A percentile compares a stretch with the other conserved stretches of the same genome.
These are phyloP conservation scores for Litchi chinensis DNA, from an alignment of 345 rosid genomes.

Conservation along the genomic window DNA sequence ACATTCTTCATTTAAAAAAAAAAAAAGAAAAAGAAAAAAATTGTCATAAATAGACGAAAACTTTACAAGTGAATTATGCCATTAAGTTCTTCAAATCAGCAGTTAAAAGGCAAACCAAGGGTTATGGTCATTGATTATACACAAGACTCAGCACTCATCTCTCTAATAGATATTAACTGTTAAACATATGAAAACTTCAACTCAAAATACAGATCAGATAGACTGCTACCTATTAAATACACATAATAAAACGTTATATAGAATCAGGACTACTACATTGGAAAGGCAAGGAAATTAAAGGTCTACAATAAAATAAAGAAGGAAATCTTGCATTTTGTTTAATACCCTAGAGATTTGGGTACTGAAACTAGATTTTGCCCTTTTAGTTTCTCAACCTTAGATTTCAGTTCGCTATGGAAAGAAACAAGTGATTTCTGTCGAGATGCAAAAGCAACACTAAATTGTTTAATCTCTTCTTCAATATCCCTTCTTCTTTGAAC, in stretches of 20 bases:
- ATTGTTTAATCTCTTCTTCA: constrained; percentile 72
- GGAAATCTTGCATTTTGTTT: not conserved
- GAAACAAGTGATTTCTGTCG: constrained; percentile 64
- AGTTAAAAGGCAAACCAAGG: not conserved
- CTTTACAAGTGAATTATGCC: not conserved
- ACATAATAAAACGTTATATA: not conserved
- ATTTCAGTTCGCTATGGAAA: constrained; percentile 62
- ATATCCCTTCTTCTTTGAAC: constrained; percentile 61
- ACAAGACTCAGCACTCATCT: not conserved
- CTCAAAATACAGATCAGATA: not conserved
- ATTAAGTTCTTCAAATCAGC: not conserved
- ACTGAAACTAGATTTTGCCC: constrained; percentile 40
- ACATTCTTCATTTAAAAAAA: too few species aligned
- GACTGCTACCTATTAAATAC: not conserved
- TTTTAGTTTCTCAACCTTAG: constrained; percentile 63
- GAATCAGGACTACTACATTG: not conserved
- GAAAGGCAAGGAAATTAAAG: not conserved
- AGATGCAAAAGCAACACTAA: constrained; percentile 59
- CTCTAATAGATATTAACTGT: too few species aligned
- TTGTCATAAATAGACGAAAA: not conserved
- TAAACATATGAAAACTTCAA: not conserved
- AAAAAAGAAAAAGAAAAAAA: too few species aligned
- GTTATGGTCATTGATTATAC: not conserved
- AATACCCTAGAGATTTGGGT: constrained; percentile 47
- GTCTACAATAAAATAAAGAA: not conserved